phyloP scores from a whole-genome alignment of 2,329 filamentous ascomycete species.

The Macroventuria anomochaeta region DNA sequence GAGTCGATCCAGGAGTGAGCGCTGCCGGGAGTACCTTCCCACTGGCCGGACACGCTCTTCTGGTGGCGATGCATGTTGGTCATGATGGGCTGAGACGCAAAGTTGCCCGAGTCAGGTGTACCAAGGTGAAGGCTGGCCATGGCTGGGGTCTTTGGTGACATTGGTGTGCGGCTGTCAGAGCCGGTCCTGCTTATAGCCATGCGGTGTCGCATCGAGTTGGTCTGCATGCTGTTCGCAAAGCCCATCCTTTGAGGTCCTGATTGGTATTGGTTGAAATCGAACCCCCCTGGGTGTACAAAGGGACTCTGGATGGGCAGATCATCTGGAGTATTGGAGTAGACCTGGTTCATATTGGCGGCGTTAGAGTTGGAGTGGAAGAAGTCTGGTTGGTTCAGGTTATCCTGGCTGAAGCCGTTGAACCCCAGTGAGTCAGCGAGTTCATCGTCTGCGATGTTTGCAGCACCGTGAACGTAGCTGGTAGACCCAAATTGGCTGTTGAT shows the following conservation, averaged over 20 bases:
- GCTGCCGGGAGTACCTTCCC: conserved; percentile 86
- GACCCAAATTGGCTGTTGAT: conserved; percentile 63
- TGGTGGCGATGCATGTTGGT: conserved; percentile 72
- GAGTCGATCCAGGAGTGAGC: conserved; percentile 87
- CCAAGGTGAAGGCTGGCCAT: conserved; percentile 75
- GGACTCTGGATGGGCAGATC: conserved; percentile 91
- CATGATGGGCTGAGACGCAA: conserved; percentile 79
- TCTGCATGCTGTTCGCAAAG: conserved; percentile 42
- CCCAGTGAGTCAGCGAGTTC: conserved; percentile 78
- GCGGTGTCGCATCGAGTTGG: conserved; percentile 44
- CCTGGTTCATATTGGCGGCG: conserved; percentile 71
- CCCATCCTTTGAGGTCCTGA: conserved; percentile 65
- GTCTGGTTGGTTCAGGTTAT: conserved; percentile 65
- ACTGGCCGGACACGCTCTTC: conserved; percentile 85
- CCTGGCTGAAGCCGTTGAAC: conserved; percentile 63
- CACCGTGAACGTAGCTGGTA: conserved; percentile 77
- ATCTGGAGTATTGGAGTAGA: conserved; percentile 91
- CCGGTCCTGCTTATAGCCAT: conserved; percentile 63
- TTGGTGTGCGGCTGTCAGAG: conserved; percentile 77
- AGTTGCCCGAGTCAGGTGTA: conserved; percentile 73
- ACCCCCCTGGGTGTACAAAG: conserved; percentile 71
- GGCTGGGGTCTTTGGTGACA: conserved; percentile 85
- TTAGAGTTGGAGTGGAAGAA: conserved; percentile 49
- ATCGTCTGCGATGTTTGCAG: conserved; percentile 83
- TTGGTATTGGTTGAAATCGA: conserved; percentile 79